These are phyloP conservation scores for Aspergillus brasiliensis DNA, from an alignment of 2,329 filamentous ascomycete genomes.

Conservation along the genomic window DNA sequence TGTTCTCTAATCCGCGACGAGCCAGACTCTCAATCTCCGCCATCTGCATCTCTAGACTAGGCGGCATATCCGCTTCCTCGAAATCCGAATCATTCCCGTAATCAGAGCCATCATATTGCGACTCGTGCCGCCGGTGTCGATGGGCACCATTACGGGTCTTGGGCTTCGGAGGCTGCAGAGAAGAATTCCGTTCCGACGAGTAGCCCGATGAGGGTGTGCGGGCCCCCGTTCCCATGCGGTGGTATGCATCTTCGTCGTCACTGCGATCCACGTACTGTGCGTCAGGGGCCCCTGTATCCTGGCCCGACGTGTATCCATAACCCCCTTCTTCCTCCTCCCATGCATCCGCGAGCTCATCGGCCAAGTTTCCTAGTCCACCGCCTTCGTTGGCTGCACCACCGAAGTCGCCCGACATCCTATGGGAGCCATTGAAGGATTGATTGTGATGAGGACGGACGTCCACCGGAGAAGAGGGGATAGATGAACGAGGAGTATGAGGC, in stretches of 20 bases:
- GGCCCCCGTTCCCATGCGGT: slow-evolving; percentile 29
- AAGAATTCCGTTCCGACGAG: slow-evolving; percentile 26
- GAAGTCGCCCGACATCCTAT: slow-evolving; percentile 44
- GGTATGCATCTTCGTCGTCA: slow-evolving; percentile 33
- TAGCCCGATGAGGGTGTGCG: slow-evolving; percentile 27
- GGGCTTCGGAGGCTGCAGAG: slow-evolving; percentile 40
- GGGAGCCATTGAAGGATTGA: slow-evolving; percentile 37
- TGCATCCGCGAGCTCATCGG: slow-evolving; percentile 65
- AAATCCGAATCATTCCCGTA: slow-evolving; percentile 60
- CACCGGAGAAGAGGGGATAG: slow-evolving; percentile 42
- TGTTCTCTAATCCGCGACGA: slow-evolving; percentile 55
- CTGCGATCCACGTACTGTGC: slow-evolving; percentile 34
- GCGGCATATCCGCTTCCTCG: slow-evolving; percentile 56
- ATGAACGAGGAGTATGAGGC: slow-evolving; percentile 39
- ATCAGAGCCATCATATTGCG: slow-evolving; percentile 60
- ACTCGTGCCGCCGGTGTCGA: slow-evolving; percentile 43
- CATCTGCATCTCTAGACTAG: slow-evolving; percentile 57
- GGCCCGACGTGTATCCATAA: slow-evolving; percentile 45
- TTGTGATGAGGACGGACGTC: slow-evolving; percentile 40
- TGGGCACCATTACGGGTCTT: slow-evolving; percentile 40
- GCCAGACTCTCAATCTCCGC: slow-evolving; percentile 58
- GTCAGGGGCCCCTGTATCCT: slow-evolving; percentile 33
- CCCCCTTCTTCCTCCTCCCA: slow-evolving; percentile 56
- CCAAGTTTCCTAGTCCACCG: slow-evolving; percentile 61
- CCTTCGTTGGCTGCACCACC: slow-evolving; percentile 33